Evolutionary conservation across 2,329 filamentous ascomycete species (phyloP).

Genomic region (Corinectria fuckeliana): DNA sequence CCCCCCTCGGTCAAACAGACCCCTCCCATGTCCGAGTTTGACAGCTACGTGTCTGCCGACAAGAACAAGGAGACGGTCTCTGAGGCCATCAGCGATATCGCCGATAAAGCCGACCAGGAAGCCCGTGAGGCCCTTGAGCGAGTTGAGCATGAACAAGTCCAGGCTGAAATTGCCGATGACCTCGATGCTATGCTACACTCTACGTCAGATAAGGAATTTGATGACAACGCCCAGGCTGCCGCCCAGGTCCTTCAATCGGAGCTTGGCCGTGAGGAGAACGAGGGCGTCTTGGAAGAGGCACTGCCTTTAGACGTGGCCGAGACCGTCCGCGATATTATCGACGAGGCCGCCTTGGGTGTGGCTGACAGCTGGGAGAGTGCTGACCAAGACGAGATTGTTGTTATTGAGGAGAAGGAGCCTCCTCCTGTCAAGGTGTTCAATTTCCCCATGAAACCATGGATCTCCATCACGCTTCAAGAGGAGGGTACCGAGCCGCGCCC

Average conservation of each 20-base stretch:
- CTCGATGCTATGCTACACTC: constrained; percentile 57
- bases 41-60: constrained; percentile 44
- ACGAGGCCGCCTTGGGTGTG: constrained; percentile 60
- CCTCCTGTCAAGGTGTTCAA: constrained; percentile 83
- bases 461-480: constrained; percentile 79
- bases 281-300: constrained; percentile 58
- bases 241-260: constrained; percentile 59
- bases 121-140: constrained; percentile 71
- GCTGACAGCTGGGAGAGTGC: constrained; percentile 94
- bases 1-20: constrained; percentile 39
- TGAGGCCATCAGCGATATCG: constrained; percentile 72
- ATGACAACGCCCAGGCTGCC: constrained; percentile 54
- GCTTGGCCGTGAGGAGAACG: constrained; percentile 61
- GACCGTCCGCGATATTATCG: constrained; percentile 45
- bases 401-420: constrained; percentile 70
- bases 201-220: constrained; percentile 61
- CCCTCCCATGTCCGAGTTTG: constrained; percentile 42
- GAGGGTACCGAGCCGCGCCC: constrained; percentile 62
- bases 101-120: constrained; percentile 56
- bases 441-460: constrained; percentile 96
- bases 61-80: constrained; percentile 76
- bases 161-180: constrained; percentile 54
- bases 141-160: constrained; percentile 57
- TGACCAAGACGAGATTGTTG: constrained; percentile 71
- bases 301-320: constrained; percentile 50